Percentiles rank a stretch among this genome's conserved stretches.
Conservation (phyloP, 192 early-diverging fungal species). For the Radiomyces spectabilis region DNA sequence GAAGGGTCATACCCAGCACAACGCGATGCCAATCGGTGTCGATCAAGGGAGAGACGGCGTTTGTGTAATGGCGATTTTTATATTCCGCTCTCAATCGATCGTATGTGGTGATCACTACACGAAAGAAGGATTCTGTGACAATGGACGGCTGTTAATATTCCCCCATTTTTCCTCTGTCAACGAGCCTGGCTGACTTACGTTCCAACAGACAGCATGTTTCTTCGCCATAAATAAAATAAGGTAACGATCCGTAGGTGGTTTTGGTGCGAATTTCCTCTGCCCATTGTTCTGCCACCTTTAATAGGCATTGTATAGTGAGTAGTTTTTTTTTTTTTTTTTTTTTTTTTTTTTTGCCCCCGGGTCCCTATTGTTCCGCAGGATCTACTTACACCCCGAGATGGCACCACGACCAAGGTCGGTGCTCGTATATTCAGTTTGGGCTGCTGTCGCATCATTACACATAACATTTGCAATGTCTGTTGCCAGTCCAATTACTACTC, state of each 20-base stretch:
- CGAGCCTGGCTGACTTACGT: too few relatives aligned
- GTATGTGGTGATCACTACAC: constrained; percentile 18
- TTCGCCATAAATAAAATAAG: constrained; percentile 13
- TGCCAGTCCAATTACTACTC: background rate
- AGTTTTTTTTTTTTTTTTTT: background rate
- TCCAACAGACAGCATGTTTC: constrained; percentile 7
- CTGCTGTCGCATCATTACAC: constrained; percentile 8
- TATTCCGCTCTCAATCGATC: constrained; percentile 12
- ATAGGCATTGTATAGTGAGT: background rate
- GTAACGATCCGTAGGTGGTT: constrained; percentile 13
- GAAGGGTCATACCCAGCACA: background rate
- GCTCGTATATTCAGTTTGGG: constrained; percentile 6
- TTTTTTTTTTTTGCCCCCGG: too few relatives aligned
- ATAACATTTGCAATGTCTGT: constrained; percentile 14
- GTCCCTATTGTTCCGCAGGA: background rate
- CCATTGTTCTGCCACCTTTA: constrained; percentile 21
- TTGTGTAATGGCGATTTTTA: background rate
- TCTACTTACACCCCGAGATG: constrained; percentile 10
- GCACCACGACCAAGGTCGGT: constrained; percentile 11
- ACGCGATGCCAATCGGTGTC: constrained; percentile 12
- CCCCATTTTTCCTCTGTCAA: too few relatives aligned
- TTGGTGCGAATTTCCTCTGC: constrained; percentile 14
- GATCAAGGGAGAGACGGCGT: background rate
- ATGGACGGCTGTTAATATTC: background rate
- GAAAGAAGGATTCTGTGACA: constrained; percentile 2